Percentiles rank a stretch among this genome's conserved stretches.
Conservation (phyloP, 345 rosid genomes). For the Populus simonii region DNA sequence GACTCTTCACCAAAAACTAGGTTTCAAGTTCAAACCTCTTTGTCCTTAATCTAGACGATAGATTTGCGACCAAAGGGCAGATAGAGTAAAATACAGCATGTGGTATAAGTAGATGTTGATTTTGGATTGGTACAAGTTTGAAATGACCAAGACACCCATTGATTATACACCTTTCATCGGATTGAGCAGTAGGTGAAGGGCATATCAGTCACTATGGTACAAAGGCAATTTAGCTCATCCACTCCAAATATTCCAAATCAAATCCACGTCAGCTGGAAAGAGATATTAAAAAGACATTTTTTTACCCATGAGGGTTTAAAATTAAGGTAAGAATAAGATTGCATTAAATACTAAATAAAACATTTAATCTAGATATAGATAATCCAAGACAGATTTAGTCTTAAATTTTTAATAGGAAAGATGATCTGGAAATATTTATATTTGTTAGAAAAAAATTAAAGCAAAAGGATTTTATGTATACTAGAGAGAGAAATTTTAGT, state of each 20-base stretch:
- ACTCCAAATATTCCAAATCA: background rate
- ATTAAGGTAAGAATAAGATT: background rate
- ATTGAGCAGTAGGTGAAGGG: background rate
- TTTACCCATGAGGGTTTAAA: too few species aligned
- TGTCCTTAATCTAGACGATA: background rate
- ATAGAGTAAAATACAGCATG: background rate
- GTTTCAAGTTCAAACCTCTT: background rate
- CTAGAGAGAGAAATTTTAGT: background rate
- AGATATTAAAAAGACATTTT: background rate
- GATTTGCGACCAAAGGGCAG: background rate
- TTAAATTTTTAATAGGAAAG: too few species aligned
- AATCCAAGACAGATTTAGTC: too few species aligned
- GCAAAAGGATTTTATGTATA: too few species aligned
- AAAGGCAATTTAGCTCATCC: slow-evolving; percentile 15
- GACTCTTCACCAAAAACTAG: background rate
- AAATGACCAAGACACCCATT: background rate
- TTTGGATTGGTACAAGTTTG: background rate
- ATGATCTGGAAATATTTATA: too few species aligned
- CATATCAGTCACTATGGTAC: background rate
- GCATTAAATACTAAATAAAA: too few species aligned
- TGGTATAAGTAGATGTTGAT: background rate
- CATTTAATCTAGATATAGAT: too few species aligned
- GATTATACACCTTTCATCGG: background rate
- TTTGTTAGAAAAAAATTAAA: too few species aligned
- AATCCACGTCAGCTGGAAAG: slow-evolving; percentile 23